Percentiles rank a stretch among this genome's conserved stretches.
These are phyloP conservation scores for Gentiana straminea DNA, from an alignment of 257 asterid species.

Conservation along the genomic window DNA sequence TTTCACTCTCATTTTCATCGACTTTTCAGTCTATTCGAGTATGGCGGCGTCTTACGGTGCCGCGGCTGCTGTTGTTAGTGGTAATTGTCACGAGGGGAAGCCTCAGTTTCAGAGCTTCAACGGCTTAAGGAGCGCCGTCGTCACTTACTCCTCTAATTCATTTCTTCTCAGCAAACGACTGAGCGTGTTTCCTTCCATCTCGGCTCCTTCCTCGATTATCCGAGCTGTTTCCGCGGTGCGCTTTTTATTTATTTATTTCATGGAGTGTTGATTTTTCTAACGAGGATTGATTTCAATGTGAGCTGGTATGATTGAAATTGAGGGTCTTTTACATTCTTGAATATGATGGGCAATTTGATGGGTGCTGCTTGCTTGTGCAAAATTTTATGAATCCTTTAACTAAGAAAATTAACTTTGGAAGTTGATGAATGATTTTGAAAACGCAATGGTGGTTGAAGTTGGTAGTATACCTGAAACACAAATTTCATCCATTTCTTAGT, in stretches of 20 bases:
- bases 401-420: too few species aligned
- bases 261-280: background rate
- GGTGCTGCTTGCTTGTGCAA: too few species aligned
- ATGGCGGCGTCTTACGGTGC: conserved; percentile 37
- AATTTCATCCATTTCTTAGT: too few species aligned
- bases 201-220: conserved; percentile 26
- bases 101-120: conserved; percentile 18
- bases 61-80: conserved; percentile 7
- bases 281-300: background rate
- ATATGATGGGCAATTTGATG: background rate
- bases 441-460: too few species aligned
- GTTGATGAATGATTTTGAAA: too few species aligned
- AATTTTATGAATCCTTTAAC: too few species aligned
- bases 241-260: background rate
- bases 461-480: too few species aligned
- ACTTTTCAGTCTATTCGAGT: background rate
- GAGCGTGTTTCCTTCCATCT: conserved; percentile 16
- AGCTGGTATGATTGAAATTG: background rate
- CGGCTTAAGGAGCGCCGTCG: conserved; percentile 17
- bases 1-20: too few species aligned
- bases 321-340: background rate
- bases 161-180: conserved; percentile 26
- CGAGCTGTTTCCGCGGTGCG: conserved; percentile 75
- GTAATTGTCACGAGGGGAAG: conserved; percentile 11
- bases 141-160: conserved; percentile 15